phyloP scores from a whole-genome alignment of 2,329 filamentous ascomycete genomes.

The Aspergillus latus region DNA sequence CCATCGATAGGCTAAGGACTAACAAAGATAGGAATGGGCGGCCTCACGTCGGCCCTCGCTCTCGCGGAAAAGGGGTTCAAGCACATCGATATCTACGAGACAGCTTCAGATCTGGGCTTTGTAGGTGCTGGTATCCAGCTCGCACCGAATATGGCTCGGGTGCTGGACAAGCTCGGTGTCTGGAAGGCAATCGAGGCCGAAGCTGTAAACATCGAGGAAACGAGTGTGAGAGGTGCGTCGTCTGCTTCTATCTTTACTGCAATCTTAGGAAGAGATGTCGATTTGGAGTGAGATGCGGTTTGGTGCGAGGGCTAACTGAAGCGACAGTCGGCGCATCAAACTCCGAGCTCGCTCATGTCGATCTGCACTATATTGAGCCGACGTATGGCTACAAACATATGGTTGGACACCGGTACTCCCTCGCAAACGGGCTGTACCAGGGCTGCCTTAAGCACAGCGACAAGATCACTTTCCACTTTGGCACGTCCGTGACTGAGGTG shows the following conservation, averaged over 20 bases:
- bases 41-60: conserved; percentile 68
- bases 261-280: no score
- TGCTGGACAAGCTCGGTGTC: conserved; percentile 70
- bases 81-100: conserved; percentile 72
- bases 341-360: conserved; percentile 68
- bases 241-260: not conserved
- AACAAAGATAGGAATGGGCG: conserved; percentile 64
- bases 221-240: conserved; percentile 65
- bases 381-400: conserved; percentile 76
- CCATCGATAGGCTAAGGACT: not conserved
- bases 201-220: conserved; percentile 68
- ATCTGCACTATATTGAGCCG: conserved; percentile 64
- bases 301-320: not conserved
- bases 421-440: conserved; percentile 68
- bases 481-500: conserved; percentile 56
- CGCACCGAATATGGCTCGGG: conserved; percentile 76
- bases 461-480: conserved; percentile 68
- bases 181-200: conserved; percentile 70
- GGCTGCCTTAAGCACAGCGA: conserved; percentile 63
- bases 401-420: conserved; percentile 72
- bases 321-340: conserved; percentile 63
- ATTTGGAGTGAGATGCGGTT: no score
- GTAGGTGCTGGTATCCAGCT: conserved; percentile 84
- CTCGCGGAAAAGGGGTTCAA: conserved; percentile 75
- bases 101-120: conserved; percentile 71